Evolutionary conservation across 495 filamentous ascomycete species (phyloP).

Genomic region (Lophiotrema nucula): DNA sequence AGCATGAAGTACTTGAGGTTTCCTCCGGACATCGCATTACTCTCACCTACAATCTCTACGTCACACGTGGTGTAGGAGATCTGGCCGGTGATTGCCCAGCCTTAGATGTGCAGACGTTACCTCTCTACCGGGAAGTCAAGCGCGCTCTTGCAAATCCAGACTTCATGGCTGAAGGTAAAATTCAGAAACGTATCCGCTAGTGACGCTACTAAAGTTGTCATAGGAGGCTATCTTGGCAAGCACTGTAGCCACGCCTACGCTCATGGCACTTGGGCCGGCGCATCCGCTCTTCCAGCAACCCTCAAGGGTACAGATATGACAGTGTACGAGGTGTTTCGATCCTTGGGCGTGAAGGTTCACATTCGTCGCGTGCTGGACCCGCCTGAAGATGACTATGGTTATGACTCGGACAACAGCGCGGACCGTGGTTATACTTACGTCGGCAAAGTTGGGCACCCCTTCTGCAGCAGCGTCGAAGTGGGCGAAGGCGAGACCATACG

Average conservation of each 20-base stretch:
- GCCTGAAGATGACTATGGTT: not conserved
- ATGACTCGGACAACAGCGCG: not conserved
- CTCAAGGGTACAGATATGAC: conserved; percentile 26
- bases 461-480: not conserved
- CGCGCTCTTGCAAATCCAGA: not conserved
- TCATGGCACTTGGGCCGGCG: not conserved
- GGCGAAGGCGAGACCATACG: not conserved
- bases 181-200: not conserved
- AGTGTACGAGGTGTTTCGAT: conserved; percentile 16
- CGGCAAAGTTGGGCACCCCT: not conserved
- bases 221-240: conserved; percentile 14
- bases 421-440: not conserved
- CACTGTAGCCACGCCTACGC: conserved; percentile 22
- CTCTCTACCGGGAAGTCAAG: not conserved
- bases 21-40: conserved; percentile 54
- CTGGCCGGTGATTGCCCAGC: conserved; percentile 8
- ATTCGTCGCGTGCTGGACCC: too few relatives aligned
- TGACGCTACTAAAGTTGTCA: not conserved
- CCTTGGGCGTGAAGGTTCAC: too few relatives aligned
- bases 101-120: not conserved
- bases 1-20: conserved; percentile 58
- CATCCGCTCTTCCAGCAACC: not conserved
- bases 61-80: conserved; percentile 25
- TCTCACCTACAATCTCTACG: conserved; percentile 60
- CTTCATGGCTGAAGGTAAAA: conserved; percentile 3